Evolutionary conservation across 305 asterid species (phyloP), one percentile per base, ranked within the genome.

Genomic region (Fraxinus platypoda): DNA sequence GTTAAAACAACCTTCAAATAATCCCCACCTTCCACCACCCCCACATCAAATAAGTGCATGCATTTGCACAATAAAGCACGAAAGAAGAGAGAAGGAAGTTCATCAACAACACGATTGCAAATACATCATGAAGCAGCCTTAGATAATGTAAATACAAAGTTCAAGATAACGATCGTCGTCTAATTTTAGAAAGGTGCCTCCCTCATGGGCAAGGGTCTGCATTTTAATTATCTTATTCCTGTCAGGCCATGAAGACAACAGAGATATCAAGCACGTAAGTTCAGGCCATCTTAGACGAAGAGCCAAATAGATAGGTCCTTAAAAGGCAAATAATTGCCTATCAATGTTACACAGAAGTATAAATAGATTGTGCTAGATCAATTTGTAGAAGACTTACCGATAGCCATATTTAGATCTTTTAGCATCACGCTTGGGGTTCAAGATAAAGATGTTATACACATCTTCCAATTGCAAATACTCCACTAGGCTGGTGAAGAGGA

Each of bases 401-500:
- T 96, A 96, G 86, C 99, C 99, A 88, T 96, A 96, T 82, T 90
- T 91, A 84, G 89, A 88, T 87, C 88, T 91, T 89, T 89, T 92
- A 11, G 84, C 86, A 83, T 90, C 93, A 37, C 85, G 91, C 90
- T 92, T 96, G 78, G 98, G 98, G 89, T 93, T 96, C 91, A 96
- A 84, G 81, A 96, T 78, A 84, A 94, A 96, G 88, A 96, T 87
- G 82, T 94, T 96, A 87, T 94, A 96, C 74, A 94, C 99, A 88
- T 91, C 91, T 80, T 86, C 97, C 86, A 96, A 83, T 77, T 93
- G 94, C 87, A 96, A 86, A 90, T 96, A 96, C 83, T 96, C 98
- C 87, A 96, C 94, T 77, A 96, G 97, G 87, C 97, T 94, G 88
- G 88, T 88, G 91, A 92, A 85, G 84, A 94, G 75, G 86, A 86